Conservation (phyloP, 257 asterid species). For the Voacanga thouarsii region DNA sequence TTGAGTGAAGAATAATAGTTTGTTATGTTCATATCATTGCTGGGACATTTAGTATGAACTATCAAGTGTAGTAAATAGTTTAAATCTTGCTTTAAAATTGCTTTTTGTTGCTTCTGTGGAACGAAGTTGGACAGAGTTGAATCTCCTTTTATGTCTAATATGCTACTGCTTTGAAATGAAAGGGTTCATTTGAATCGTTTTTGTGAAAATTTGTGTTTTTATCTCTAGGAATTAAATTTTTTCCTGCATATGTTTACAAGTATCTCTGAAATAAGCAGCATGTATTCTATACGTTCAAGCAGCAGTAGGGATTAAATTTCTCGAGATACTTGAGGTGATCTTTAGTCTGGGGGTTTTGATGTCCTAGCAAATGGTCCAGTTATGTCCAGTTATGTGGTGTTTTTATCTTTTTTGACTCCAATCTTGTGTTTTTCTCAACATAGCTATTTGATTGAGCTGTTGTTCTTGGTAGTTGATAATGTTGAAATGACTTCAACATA, state of each 20-base stretch:
- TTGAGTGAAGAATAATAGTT: conserved; percentile 35
- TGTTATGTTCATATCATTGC: conserved; percentile 4
- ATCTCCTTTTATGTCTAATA: neutral
- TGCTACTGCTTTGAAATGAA: neutral
- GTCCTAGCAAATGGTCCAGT: too few relatives aligned
- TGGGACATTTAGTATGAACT: neutral
- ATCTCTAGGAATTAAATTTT: neutral
- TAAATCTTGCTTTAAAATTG: neutral
- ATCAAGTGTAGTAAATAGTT: conserved; percentile 16
- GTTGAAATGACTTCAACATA: too few relatives aligned
- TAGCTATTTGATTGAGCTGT: too few relatives aligned
- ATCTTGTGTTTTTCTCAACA: too few relatives aligned
- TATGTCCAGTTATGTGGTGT: too few relatives aligned
- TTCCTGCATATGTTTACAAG: neutral
- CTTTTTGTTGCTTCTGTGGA: neutral
- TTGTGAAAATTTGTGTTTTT: neutral
- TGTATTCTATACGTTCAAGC: too few relatives aligned
- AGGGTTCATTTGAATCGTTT: neutral
- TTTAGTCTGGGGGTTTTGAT: too few relatives aligned
- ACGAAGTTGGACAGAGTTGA: neutral
- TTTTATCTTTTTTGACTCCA: too few relatives aligned
- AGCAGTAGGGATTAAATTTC: neutral
- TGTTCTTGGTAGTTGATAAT: too few relatives aligned
- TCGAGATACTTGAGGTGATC: neutral
- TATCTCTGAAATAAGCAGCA: too few relatives aligned